Percentiles rank a stretch among this genome's conserved stretches.
phyloP scores from a whole-genome alignment of 805 yeast genomes.

The Metschnikowia matae region DNA sequence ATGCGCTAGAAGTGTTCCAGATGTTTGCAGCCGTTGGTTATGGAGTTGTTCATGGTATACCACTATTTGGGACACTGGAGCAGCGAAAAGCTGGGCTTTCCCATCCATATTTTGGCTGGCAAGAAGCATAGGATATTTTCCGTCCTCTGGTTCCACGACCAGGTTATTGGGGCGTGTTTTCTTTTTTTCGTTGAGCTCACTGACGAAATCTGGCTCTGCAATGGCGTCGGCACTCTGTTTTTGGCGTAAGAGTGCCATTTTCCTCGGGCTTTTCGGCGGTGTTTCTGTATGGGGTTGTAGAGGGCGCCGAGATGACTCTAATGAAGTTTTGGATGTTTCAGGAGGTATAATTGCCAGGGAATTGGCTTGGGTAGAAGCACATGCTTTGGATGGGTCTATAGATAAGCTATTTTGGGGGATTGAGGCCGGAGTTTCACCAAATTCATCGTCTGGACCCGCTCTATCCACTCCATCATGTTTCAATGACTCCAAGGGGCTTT shows the following conservation, averaged over 20 bases:
- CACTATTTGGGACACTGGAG: conserved; percentile 29
- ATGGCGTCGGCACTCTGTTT: conserved; percentile 26
- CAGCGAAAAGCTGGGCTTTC: conserved; percentile 34
- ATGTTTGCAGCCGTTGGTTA: conserved; percentile 9
- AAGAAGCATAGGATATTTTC: conserved; percentile 11
- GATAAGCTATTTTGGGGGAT: neutral
- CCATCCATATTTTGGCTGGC: conserved; percentile 29
- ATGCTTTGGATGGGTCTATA: neutral
- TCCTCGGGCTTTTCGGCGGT: conserved; percentile 31
- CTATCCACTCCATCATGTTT: neutral
- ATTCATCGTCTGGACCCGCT: too few species aligned
- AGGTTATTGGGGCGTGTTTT: conserved; percentile 16
- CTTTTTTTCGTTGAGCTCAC: conserved; percentile 24
- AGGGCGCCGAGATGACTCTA: neutral
- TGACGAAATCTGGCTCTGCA: conserved; percentile 19
- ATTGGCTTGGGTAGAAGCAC: neutral
- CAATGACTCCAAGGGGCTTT: too few species aligned
- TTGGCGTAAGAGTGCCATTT: conserved; percentile 37
- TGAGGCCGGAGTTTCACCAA: neutral
- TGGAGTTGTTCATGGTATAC: conserved; percentile 34
- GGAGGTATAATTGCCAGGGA: neutral
- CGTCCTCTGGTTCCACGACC: conserved; percentile 4
- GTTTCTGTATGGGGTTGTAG: neutral
- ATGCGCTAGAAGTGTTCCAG: conserved; percentile 53
- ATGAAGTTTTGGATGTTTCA: neutral